Conservation (phyloP, 2,329 filamentous ascomycete genomes). For the Macrophomina tecta region DNA sequence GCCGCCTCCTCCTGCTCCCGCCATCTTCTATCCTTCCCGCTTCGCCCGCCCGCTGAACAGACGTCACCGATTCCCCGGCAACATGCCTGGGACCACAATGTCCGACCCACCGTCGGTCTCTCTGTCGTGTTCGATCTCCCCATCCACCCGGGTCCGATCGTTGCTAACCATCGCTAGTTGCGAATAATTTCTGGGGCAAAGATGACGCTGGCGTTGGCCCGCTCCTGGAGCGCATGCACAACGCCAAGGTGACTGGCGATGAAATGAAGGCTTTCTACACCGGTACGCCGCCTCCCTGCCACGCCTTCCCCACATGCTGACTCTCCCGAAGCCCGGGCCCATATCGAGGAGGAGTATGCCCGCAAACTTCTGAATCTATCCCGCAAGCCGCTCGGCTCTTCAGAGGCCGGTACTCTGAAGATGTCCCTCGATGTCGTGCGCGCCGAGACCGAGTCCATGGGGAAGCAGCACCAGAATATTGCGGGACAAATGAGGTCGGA, state of each 20-base stretch:
- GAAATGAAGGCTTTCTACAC: conserved; percentile 91
- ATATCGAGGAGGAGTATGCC: conserved; percentile 96
- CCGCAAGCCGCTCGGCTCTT: conserved; percentile 86
- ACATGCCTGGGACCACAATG: conserved; percentile 64
- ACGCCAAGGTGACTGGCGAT: conserved; percentile 92
- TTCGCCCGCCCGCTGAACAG: not conserved
- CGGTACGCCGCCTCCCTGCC: conserved; percentile 55
- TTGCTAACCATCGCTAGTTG: conserved; percentile 65
- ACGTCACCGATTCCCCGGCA: conserved; percentile 34
- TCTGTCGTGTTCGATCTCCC: conserved; percentile 65
- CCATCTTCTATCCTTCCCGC: not conserved
- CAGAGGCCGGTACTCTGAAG: conserved; percentile 82
- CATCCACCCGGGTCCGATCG: conserved; percentile 19
- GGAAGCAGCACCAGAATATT: conserved; percentile 88
- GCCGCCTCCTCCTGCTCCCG: not conserved
- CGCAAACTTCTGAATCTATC: conserved; percentile 85
- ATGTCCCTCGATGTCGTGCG: conserved; percentile 85
- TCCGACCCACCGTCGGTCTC: conserved; percentile 69
- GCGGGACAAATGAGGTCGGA: conserved; percentile 95
- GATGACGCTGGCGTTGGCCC: conserved; percentile 95
- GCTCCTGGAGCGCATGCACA: conserved; percentile 91
- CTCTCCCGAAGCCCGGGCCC: conserved; percentile 71
- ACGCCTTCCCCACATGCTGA: conserved; percentile 21
- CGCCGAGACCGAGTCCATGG: conserved; percentile 90
- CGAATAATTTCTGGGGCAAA: conserved; percentile 99